Conservation (phyloP, 2,329 filamentous ascomycete genomes). For the Dactylellina parvicollis region DNA sequence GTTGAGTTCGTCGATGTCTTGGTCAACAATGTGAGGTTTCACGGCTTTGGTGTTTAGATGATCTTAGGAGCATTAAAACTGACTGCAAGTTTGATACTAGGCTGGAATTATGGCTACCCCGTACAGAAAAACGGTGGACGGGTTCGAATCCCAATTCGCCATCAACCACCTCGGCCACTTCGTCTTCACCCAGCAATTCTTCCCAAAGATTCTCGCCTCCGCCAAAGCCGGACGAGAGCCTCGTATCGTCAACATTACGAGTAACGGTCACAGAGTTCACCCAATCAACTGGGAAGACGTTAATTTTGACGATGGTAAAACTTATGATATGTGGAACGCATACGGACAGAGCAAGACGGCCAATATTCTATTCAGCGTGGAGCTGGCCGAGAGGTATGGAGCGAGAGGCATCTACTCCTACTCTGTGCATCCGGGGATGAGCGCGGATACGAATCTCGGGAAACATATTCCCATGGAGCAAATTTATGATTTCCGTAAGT, state of each 20-base stretch:
- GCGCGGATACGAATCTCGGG: conserved; percentile 18
- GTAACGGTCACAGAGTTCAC: conserved; percentile 63
- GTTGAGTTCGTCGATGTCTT: conserved; percentile 61
- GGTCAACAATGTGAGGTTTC: conserved; percentile 61
- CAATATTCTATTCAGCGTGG: conserved; percentile 64
- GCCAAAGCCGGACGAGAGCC: conserved; percentile 40
- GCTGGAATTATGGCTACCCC: conserved; percentile 60
- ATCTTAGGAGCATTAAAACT: not conserved
- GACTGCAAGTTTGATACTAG: not conserved
- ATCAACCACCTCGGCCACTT: conserved; percentile 62
- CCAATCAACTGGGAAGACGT: conserved; percentile 64
- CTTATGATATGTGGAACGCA: conserved; percentile 62
- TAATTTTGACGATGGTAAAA: conserved; percentile 62
- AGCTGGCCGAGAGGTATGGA: conserved; percentile 61
- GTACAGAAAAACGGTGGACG: conserved; percentile 60
- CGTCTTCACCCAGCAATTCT: conserved; percentile 62
- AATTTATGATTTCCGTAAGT: conserved; percentile 25
- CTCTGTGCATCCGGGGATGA: conserved; percentile 62
- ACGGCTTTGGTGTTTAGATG: not conserved
- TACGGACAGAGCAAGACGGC: conserved; percentile 68
- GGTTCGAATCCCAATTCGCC: conserved; percentile 61
- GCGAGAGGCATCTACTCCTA: conserved; percentile 61
- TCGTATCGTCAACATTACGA: conserved; percentile 63
- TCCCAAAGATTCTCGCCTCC: conserved; percentile 57
- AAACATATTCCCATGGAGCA: conserved; percentile 20